These are phyloP conservation scores for Pichia inconspicua DNA, from an alignment of 1,139 yeast species.

Conservation along the genomic window DNA sequence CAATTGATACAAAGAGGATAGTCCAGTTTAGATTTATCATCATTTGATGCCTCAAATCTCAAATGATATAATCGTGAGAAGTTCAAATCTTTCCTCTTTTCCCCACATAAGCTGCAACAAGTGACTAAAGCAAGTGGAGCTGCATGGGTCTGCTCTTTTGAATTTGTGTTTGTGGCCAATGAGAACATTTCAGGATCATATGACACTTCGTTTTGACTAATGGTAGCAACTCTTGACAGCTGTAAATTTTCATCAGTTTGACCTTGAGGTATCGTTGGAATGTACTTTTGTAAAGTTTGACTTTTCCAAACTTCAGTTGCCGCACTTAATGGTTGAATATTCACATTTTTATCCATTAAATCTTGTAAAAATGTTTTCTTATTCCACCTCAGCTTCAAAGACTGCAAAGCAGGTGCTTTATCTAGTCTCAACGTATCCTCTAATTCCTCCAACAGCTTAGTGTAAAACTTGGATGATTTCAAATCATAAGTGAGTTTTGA, in stretches of 20 bases:
- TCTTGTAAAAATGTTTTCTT: constrained; percentile 48
- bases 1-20: constrained; percentile 86
- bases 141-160: constrained; percentile 17
- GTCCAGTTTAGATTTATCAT: constrained; percentile 20
- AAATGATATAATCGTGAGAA: constrained; percentile 72
- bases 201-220: constrained; percentile 1
- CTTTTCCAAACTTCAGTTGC: constrained; percentile 60
- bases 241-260: background rate
- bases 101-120: constrained; percentile 81
- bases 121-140: constrained; percentile 65
- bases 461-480: constrained; percentile 55
- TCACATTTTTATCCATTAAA: constrained; percentile 71
- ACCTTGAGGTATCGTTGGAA: constrained; percentile 6
- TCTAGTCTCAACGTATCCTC: constrained; percentile 63
- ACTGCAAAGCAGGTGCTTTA: constrained; percentile 41
- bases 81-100: constrained; percentile 55
- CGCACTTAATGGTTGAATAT: constrained; percentile 83
- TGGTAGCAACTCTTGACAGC: constrained; percentile 1
- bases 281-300: constrained; percentile 10
- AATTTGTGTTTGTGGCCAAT: constrained; percentile 5
- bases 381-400: constrained; percentile 39
- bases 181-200: constrained; percentile 11
- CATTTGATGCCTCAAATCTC: constrained; percentile 29
- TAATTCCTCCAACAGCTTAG: constrained; percentile 64
- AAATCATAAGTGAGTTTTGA: constrained; percentile 4